phyloP scores from a whole-genome alignment of 805 yeast species.

The Candida odintsovae region DNA sequence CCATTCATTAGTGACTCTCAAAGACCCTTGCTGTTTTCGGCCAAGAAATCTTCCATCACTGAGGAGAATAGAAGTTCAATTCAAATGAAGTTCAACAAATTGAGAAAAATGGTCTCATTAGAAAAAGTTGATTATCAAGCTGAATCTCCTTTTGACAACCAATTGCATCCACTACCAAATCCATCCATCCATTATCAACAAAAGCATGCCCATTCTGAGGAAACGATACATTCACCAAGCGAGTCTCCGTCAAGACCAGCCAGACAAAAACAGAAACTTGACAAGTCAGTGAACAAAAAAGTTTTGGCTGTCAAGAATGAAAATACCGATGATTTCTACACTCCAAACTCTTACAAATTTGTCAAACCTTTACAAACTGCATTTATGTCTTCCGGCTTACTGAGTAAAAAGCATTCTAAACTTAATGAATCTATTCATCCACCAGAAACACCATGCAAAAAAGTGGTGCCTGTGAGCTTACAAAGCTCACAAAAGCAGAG shows the following conservation, averaged over 20 bases:
- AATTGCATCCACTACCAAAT: slow-evolving; percentile 21
- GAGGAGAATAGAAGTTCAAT: slow-evolving; percentile 26
- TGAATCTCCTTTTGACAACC: slow-evolving; percentile 20
- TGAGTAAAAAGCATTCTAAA: slow-evolving; percentile 52
- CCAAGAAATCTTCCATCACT: slow-evolving; percentile 13
- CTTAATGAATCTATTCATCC: slow-evolving; percentile 31
- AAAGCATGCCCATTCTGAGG: not conserved
- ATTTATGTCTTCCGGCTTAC: slow-evolving; percentile 67
- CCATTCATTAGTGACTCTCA: slow-evolving; percentile 24
- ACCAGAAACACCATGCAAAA: slow-evolving; percentile 64
- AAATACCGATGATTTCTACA: slow-evolving; percentile 26
- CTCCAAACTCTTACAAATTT: slow-evolving; percentile 56
- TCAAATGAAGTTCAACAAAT: slow-evolving; percentile 22
- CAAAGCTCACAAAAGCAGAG: slow-evolving; percentile 14
- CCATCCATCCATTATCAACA: slow-evolving; percentile 20
- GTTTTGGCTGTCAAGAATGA: slow-evolving; percentile 7
- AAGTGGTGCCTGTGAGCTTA: slow-evolving; percentile 25
- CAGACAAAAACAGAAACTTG: slow-evolving; percentile 21
- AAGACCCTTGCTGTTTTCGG: slow-evolving; percentile 18
- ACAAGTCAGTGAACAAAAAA: slow-evolving; percentile 9
- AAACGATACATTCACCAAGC: slow-evolving; percentile 17
- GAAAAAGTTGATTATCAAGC: slow-evolving; percentile 16
- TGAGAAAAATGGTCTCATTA: slow-evolving; percentile 23
- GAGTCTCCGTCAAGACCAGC: slow-evolving; percentile 30
- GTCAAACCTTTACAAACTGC: slow-evolving; percentile 86